A percentile compares a stretch with the other conserved stretches of the same genome.
phyloP scores from a whole-genome alignment of 257 asterid species.

The Solanum appendiculatum region DNA sequence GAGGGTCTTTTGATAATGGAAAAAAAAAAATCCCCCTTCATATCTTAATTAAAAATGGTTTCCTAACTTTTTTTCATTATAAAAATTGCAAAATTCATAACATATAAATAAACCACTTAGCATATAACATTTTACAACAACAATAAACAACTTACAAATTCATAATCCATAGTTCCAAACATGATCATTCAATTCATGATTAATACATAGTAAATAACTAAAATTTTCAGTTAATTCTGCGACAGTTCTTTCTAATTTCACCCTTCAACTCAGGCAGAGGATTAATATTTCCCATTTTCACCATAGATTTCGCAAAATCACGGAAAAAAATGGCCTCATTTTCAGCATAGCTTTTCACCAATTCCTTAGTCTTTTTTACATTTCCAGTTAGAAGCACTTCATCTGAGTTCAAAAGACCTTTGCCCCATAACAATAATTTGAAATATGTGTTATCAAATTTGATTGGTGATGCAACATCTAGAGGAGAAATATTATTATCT shows the following conservation, averaged over 20 bases:
- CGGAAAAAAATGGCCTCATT: slow-evolving; percentile 44
- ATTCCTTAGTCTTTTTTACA: slow-evolving; percentile 16
- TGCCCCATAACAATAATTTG: slow-evolving; percentile 46
- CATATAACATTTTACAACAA: background rate
- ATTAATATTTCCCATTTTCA: slow-evolving; percentile 55
- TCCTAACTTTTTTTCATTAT: background rate
- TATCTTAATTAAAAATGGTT: no score
- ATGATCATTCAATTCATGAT: background rate
- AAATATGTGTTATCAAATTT: slow-evolving; percentile 70
- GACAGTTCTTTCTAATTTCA: slow-evolving; percentile 66
- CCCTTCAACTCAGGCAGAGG: slow-evolving; percentile 47
- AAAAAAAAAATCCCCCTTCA: background rate
- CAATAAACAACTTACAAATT: background rate
- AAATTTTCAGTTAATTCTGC: slow-evolving; percentile 21
- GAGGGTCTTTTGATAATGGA: background rate
- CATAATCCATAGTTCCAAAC: background rate
- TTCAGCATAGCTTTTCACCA: slow-evolving; percentile 53
- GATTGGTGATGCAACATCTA: slow-evolving; percentile 56
- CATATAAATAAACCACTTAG: background rate
- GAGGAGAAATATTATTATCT: slow-evolving; percentile 54
- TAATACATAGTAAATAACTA: background rate
- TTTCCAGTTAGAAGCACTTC: slow-evolving; percentile 55
- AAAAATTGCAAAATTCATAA: background rate
- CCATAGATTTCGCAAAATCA: slow-evolving; percentile 64
- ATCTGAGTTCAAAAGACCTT: slow-evolving; percentile 67